Evolutionary conservation across 257 asterid species (phyloP).

Genomic region (Cordia subcordata): DNA sequence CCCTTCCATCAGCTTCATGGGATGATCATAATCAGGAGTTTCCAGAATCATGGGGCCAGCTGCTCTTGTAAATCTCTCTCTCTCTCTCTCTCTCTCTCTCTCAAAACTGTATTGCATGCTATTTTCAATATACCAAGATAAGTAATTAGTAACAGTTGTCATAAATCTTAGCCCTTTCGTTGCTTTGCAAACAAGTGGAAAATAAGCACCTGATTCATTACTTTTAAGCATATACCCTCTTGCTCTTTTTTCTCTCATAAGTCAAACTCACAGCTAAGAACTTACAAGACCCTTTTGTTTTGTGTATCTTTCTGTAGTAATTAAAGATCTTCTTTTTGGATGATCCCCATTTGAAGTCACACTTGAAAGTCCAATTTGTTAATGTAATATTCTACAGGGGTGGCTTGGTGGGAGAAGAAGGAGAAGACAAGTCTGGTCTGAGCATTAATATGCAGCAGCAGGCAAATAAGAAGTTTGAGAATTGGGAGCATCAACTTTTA

Average conservation of each 20-base stretch:
- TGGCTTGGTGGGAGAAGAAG: conserved; percentile 60
- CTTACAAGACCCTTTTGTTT: neutral
- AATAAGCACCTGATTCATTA: neutral
- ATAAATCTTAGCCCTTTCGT: neutral
- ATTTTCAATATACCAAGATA: neutral
- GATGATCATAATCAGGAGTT: conserved; percentile 39
- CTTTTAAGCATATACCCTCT: neutral
- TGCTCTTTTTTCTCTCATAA: neutral
- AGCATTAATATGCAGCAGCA: conserved; percentile 26
- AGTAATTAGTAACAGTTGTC: neutral
- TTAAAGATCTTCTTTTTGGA: no score
- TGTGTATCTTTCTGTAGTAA: no score
- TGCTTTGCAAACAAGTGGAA: neutral
- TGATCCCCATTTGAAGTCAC: no score
- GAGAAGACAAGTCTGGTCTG: conserved; percentile 14
- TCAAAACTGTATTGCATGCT: neutral
- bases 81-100: conserved; percentile 9
- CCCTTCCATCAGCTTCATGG: conserved; percentile 35
- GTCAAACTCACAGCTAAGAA: neutral
- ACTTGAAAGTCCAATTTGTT: no score
- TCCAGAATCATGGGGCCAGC: conserved; percentile 72
- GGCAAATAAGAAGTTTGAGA: conserved; percentile 34
- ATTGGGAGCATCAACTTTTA: conserved; percentile 45
- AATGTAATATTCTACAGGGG: conserved; percentile 20
- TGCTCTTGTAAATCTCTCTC: conserved; percentile 38